Conservation (phyloP, 352 stramenopile species). For the Globisporangium paddicum region DNA sequence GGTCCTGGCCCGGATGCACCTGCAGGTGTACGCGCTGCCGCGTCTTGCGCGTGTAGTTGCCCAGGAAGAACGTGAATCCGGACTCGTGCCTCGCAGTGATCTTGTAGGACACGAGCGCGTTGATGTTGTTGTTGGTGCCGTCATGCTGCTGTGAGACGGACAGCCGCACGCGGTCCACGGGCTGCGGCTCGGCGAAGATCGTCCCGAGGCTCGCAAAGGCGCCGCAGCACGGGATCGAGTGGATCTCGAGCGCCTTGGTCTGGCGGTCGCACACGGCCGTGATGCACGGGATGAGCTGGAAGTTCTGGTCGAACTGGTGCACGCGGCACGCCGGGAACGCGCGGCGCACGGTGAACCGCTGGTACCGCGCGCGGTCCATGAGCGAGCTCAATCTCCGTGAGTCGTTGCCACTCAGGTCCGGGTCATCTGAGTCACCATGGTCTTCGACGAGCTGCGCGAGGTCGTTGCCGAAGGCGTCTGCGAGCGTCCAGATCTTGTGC, state of each 20-base stretch:
- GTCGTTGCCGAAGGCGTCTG: slow-evolving; percentile 21
- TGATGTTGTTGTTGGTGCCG: background rate
- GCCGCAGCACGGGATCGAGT: slow-evolving; percentile 14
- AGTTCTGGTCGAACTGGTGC: slow-evolving; percentile 20
- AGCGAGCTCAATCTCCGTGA: background rate
- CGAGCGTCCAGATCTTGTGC: slow-evolving; percentile 14
- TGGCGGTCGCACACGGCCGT: slow-evolving; percentile 11
- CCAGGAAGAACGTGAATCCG: slow-evolving; percentile 24
- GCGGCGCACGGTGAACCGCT: slow-evolving; percentile 15
- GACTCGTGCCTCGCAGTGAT: slow-evolving; percentile 15
- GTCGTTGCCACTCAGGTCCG: background rate
- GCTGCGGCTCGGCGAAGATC: slow-evolving; percentile 13
- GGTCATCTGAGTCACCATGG: background rate
- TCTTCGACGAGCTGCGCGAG: slow-evolving; percentile 14
- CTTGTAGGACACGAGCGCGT: slow-evolving; percentile 14
- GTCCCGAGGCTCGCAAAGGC: slow-evolving; percentile 16
- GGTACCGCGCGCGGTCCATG: slow-evolving; percentile 2
- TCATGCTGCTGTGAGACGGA: slow-evolving; percentile 2
- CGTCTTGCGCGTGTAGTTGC: slow-evolving; percentile 17
- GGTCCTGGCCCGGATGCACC: slow-evolving; percentile 22
- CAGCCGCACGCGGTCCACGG: background rate
- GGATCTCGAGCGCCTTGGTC: slow-evolving; percentile 10
- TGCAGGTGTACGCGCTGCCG: slow-evolving; percentile 11
- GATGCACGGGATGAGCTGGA: slow-evolving; percentile 20
- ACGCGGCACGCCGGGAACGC: slow-evolving; percentile 22